Evolutionary conservation across 2,329 filamentous ascomycete species (phyloP).

Genomic region (Colletotrichum higginsianum): DNA sequence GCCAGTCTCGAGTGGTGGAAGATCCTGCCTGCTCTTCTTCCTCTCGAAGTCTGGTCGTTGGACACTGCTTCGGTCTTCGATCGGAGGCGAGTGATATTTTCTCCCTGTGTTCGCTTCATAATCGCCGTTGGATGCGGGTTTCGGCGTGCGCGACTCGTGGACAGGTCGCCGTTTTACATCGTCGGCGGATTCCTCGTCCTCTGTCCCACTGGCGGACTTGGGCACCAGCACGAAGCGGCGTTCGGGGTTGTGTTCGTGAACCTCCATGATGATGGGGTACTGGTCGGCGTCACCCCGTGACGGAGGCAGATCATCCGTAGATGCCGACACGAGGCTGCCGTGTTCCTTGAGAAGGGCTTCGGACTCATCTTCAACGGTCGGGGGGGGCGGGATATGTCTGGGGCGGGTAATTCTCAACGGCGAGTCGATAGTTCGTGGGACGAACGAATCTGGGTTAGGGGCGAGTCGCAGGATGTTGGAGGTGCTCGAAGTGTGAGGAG

Average conservation of each 20-base stretch:
- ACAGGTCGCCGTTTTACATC: slow-evolving; percentile 45
- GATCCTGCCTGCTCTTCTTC: slow-evolving; percentile 56
- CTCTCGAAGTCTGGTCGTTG: slow-evolving; percentile 46
- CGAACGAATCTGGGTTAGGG: slow-evolving; percentile 24
- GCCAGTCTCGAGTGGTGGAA: slow-evolving; percentile 63
- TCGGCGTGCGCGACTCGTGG: slow-evolving; percentile 37
- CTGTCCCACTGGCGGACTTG: slow-evolving; percentile 45
- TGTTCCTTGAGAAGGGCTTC: slow-evolving; percentile 75
- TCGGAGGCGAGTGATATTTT: slow-evolving; percentile 53
- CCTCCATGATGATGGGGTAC: slow-evolving; percentile 75
- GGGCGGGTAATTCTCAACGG: slow-evolving; percentile 39
- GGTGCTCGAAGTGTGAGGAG: slow-evolving; percentile 29
- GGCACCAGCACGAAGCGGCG: slow-evolving; percentile 75
- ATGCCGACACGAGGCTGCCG: slow-evolving; percentile 50
- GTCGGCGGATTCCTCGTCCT: slow-evolving; percentile 44
- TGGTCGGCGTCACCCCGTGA: slow-evolving; percentile 78
- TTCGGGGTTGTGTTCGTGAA: slow-evolving; percentile 73
- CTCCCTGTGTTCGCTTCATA: slow-evolving; percentile 62
- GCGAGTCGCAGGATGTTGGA: slow-evolving; percentile 23
- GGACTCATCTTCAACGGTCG: slow-evolving; percentile 79
- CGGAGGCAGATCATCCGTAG: slow-evolving; percentile 68
- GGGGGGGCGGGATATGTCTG: slow-evolving; percentile 69
- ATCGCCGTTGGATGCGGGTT: slow-evolving; percentile 40
- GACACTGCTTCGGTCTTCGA: slow-evolving; percentile 46
- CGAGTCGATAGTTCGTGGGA: slow-evolving; percentile 42